Evolutionary conservation across 805 yeast species (phyloP).

Genomic region (Vanderwaltozyma tropicalis): DNA sequence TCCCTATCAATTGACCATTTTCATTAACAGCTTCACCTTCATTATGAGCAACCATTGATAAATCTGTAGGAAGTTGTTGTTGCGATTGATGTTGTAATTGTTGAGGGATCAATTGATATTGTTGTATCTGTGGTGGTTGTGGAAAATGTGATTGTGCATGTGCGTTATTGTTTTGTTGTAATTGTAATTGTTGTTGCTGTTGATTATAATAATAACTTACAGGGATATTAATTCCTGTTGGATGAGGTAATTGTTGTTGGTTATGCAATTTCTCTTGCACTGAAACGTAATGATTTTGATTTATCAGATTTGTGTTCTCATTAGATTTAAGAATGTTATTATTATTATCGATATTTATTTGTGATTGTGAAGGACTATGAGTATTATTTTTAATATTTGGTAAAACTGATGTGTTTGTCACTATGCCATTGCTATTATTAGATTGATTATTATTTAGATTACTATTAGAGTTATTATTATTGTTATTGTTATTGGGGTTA

Average conservation of each 20-base stretch:
- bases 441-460: background rate
- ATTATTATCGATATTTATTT: no score
- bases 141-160: background rate
- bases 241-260: background rate
- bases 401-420: background rate
- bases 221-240: background rate
- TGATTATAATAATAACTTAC: no score
- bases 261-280: background rate
- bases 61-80: background rate
- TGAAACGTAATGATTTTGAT: background rate
- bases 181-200: background rate
- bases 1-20: conserved; percentile 18
- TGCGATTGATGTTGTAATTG: background rate
- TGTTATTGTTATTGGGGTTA: background rate
- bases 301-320: no score
- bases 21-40: conserved; percentile 14
- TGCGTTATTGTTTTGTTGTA: no score
- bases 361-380: no score
- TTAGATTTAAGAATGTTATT: no score
- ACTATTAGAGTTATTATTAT: background rate
- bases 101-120: background rate
- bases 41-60: no score
- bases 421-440: background rate
- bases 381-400: no score
- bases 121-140: background rate